Evolutionary conservation across 2,329 filamentous ascomycete genomes (phyloP), one percentile per base, ranked within the genome.

Genomic region (Colletotrichum sp.): DNA sequence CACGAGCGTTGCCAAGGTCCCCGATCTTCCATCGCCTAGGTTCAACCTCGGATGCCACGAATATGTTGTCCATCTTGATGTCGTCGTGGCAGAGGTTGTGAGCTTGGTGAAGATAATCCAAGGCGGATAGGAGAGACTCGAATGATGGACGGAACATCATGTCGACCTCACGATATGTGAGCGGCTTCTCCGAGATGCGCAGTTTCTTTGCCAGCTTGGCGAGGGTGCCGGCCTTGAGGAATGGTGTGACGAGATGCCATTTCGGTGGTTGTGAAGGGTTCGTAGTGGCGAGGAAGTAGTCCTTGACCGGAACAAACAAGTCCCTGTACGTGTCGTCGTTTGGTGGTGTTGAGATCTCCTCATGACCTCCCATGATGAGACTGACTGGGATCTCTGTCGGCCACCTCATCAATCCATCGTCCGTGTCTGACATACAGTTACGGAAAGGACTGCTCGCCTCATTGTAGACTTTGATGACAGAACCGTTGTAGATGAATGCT

Each of bases 21-120:
- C 75, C 80, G 11, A 83, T 73, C 15, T 81, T 73, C 81, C 81
- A 83, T 15, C 76, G 76, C 12, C 76, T 77, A 4, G 72, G 74
- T 29, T 72, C 69, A 4, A 13, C 3, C 18, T 61, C 65, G 3
- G 75, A 76, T 2, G 74, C 73, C 15, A 81, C 72, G 63, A 83
- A 80, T 62, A 83, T 79, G 47, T 82, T 83, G 66, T 79, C 80
- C 9, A 77, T 73, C 71, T 82, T 82, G 64, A 83, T 72, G 57
- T 83, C 81, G 58, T 83, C 81, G 68, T 82, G 80, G 51, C 81
- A 83, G 3, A 82, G 77, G 8, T 75, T 59, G 18, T 78, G 69
- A 3, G 75, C 27, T 12, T 29, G 58, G 73, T 82, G 81, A 59
- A 82, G 79, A 24, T 59, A 43, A 33, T 75, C 73, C n/a, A 82